Conservation (phyloP, 371 early-diverging fungal genomes). For the Apophysomyces sp. region DNA sequence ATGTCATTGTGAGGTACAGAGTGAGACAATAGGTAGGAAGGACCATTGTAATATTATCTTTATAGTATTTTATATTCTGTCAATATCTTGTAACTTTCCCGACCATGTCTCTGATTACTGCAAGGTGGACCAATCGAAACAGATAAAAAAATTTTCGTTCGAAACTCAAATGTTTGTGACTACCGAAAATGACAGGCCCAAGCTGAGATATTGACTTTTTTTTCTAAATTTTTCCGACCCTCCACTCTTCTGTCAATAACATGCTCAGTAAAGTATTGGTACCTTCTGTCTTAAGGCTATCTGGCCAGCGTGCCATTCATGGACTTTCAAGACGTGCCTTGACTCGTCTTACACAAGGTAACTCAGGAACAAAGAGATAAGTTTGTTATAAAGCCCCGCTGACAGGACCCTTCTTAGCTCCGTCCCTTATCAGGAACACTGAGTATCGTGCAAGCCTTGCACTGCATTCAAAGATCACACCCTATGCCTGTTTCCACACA, state of each 20-base stretch:
- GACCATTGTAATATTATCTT: too few species aligned
- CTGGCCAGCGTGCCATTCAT: background rate
- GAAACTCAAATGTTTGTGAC: background rate
- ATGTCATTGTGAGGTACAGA: too few species aligned
- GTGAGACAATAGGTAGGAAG: too few species aligned
- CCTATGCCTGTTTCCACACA: constrained; percentile 24
- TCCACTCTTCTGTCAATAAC: background rate
- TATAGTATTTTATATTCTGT: too few species aligned
- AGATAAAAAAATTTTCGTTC: background rate
- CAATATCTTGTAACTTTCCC: too few species aligned
- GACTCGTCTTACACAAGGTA: constrained; percentile 1
- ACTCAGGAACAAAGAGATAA: background rate
- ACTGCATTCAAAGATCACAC: constrained; percentile 19
- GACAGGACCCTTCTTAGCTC: background rate
- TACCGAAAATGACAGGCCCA: background rate
- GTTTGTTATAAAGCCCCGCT: too few species aligned
- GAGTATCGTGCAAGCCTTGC: constrained; percentile 5
- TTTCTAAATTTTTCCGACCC: constrained; percentile 1
- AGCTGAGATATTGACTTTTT: background rate
- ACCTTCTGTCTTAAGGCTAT: constrained; percentile 1
- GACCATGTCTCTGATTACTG: too few species aligned
- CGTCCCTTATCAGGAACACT: constrained; percentile 1
- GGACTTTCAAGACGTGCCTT: background rate
- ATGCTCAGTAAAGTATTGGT: constrained; percentile 11
- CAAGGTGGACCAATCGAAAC: too few species aligned